Evolutionary conservation across 768 basidiomycete species (phyloP), one percentile per base, ranked within the genome.

Genomic region (Suillus alpinus): DNA sequence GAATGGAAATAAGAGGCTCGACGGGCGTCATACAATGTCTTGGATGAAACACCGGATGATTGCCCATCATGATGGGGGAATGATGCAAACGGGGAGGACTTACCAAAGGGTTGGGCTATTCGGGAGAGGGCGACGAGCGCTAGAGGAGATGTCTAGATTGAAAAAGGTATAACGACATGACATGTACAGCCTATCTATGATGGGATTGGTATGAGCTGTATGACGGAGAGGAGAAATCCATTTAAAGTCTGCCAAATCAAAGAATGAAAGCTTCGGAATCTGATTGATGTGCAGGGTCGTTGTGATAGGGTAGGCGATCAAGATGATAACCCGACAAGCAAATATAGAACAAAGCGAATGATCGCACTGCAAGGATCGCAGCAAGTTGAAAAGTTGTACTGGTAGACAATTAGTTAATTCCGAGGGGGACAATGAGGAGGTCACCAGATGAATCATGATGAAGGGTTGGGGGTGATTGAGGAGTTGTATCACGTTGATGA

Each of bases 231-330:
- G 69, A 58, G 63, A 63, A 49, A 70, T 53, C 69, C 68, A 70
- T 65, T 62, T 66, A 40, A 59, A 60, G 67, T 37, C 59, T 16
- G 14, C 56, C 61, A 63, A 66, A 69, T 71, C 65, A 66, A 72
- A 62, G n/a, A 58, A 50, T 16, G 50, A 57, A 40, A 63, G 58
- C 64, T 69, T 67, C 70, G 70, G 67, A 72, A 72, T 72, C 68
- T 68, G 65, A 63, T 66, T 72, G 71, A 72, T 72, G 67, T n/a
- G 52, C 55, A 73, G 72, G 72, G 73, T 73, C 73, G 72, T 49
- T 63, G 66, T 73, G 73, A 73, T 73, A 75, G 72, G 74, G 74
- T 73, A 70, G 67, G 65, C 65, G 72, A 73, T 73, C 72, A 70
- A 72, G 66, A 66, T 73, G 69, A 67, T 70, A 55, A 66, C 65